These are phyloP conservation scores for Globisporangium sylvaticum DNA, from an alignment of 352 stramenopile genomes.

Conservation along the genomic window DNA sequence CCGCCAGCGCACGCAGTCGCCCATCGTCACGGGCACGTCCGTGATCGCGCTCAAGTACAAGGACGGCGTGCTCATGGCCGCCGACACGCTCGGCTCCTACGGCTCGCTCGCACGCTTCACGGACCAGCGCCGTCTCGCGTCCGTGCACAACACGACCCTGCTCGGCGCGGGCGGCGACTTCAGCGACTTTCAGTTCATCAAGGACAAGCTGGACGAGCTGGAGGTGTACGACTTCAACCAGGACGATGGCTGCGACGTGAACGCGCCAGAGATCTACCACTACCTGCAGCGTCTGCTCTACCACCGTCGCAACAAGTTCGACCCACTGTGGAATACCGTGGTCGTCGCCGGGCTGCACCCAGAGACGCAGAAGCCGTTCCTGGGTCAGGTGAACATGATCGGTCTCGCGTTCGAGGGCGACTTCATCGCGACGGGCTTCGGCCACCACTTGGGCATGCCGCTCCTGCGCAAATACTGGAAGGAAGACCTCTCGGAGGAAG, in stretches of 20 bases:
- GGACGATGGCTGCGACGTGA: slow-evolving; percentile 93
- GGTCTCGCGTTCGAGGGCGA: slow-evolving; percentile 97
- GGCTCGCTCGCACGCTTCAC: slow-evolving; percentile 97
- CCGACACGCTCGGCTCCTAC: slow-evolving; percentile 97
- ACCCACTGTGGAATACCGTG: slow-evolving; percentile 98
- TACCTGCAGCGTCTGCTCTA: slow-evolving; percentile 98
- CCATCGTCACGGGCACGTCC: slow-evolving; percentile 97
- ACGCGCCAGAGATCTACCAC: slow-evolving; percentile 93
- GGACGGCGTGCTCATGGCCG: slow-evolving; percentile 95
- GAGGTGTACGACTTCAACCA: slow-evolving; percentile 94
- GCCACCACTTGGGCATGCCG: slow-evolving; percentile 95
- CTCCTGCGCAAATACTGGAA: slow-evolving; percentile 95
- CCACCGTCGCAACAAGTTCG: slow-evolving; percentile 98
- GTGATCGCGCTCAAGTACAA: slow-evolving; percentile 96
- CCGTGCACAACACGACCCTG: slow-evolving; percentile 91
- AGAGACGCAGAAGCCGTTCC: slow-evolving; percentile 89
- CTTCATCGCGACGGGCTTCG: slow-evolving; percentile 97
- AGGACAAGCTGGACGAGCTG: slow-evolving; percentile 93
- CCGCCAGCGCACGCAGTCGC: slow-evolving; percentile 85
- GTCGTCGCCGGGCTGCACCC: slow-evolving; percentile 93
- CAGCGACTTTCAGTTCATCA: slow-evolving; percentile 96
- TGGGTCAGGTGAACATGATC: slow-evolving; percentile 97
- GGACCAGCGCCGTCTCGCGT: slow-evolving; percentile 83
- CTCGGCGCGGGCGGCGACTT: slow-evolving; percentile 96
- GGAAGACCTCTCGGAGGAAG: slow-evolving; percentile 90